A percentile compares a stretch with the other conserved stretches of the same genome.
phyloP scores from a whole-genome alignment of 108 stramenopile genomes.

The Thalassiosira profunda region DNA sequence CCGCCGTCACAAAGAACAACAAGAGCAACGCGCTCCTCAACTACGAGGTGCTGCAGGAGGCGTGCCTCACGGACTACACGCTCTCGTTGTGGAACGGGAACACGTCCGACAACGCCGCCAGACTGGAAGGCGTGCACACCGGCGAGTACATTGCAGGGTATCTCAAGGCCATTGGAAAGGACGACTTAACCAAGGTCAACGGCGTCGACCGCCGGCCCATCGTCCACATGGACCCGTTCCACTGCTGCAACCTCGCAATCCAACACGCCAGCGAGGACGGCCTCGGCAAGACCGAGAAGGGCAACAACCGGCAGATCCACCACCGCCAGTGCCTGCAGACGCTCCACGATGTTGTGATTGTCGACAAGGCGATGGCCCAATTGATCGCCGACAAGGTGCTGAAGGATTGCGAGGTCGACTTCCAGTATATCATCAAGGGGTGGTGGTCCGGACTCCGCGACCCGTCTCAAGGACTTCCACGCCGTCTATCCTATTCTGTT shows the following conservation, averaged over 20 bases:
- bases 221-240: conserved; percentile 10
- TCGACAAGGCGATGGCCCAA: neutral
- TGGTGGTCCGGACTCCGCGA: neutral
- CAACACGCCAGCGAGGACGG: neutral
- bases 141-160: no score
- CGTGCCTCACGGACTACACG: neutral
- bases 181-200: neutral
- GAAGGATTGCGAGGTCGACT: neutral
- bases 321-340: neutral
- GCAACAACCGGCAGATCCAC: conserved; percentile 5
- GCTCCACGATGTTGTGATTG: neutral
- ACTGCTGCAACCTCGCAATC: conserved; percentile 7
- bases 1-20: neutral
- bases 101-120: neutral
- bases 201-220: neutral
- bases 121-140: neutral
- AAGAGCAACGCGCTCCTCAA: conserved; percentile 1
- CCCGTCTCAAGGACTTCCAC: conserved; percentile 5
- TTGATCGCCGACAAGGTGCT: neutral
- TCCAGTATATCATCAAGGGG: neutral
- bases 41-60: neutral
- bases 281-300: neutral
- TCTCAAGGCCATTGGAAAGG: neutral
- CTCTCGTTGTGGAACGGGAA: neutral
- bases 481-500: neutral